Evolutionary conservation across 176 grass and related monocot species (phyloP).

Genomic region (Poa annua): DNA sequence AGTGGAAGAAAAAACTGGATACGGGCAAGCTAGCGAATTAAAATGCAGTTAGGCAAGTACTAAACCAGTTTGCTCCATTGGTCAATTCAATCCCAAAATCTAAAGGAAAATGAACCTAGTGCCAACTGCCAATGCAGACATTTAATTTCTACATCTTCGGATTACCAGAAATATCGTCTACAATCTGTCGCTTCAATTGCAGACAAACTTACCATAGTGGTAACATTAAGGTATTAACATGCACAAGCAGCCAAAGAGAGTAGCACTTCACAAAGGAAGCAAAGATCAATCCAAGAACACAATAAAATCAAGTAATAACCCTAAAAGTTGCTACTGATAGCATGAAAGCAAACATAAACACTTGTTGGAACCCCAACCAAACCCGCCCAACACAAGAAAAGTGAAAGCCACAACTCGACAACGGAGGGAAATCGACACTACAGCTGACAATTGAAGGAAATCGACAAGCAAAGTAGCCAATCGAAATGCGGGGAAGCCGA

Average conservation of each 20-base stretch:
- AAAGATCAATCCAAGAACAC: slow-evolving; percentile 21
- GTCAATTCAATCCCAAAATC: slow-evolving; percentile 22
- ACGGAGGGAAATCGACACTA: background rate
- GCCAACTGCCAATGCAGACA: background rate
- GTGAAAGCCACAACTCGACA: background rate
- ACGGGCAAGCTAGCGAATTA: background rate
- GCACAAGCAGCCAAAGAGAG: background rate
- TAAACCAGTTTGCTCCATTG: slow-evolving; percentile 1
- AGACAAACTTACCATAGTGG: background rate
- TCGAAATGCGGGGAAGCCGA: background rate
- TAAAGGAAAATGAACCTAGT: background rate
- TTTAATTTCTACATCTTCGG: slow-evolving; percentile 7
- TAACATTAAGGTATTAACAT: background rate
- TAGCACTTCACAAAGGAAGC: background rate
- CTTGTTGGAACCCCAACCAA: background rate
- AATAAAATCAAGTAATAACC: background rate
- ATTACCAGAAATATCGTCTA: background rate
- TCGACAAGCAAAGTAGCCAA: background rate
- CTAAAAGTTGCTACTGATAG: background rate
- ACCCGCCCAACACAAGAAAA: background rate
- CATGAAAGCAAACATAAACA: background rate
- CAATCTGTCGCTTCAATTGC: background rate
- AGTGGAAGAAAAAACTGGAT: background rate
- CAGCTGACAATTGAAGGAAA: slow-evolving; percentile 18
- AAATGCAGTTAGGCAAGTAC: background rate